Evolutionary conservation across 495 filamentous ascomycete genomes (phyloP), one percentile per base, ranked within the genome.

Genomic region (Hypomontagnella submonticulosa): DNA sequence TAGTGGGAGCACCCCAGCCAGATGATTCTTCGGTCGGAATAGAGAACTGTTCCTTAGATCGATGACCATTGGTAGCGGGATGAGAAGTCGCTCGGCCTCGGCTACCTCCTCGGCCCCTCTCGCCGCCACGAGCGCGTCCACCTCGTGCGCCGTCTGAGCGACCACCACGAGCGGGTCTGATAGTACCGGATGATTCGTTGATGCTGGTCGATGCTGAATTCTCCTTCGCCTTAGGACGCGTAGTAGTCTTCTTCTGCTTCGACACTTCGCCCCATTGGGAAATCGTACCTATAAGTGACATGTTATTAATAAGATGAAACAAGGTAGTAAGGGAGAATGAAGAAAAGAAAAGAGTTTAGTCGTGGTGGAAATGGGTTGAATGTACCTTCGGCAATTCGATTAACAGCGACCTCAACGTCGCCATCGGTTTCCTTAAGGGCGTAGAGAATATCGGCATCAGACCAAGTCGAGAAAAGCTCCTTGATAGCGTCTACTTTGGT

Each of bases 191-290:
- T 4, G 87, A 76, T 69, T 84, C 77, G 62, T 80, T 81, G 63
- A 81, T 75, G 13, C 83, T 80, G 53, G 86, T 81, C 50, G 79
- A 81, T 33, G 84, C 77, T 11, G 81, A 70, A 34, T 83, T 73
- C 56, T 95, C 90, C 80, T 96, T 93, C 58, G 84, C 79, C 83
- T 97, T 99, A 50, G 94, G 86, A 63, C 88, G 89, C 67, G 86
- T 83, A 64, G 91, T 83, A 73, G 95, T 91, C 77, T 92, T 91
- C 73, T 88, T 89, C 76, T 89, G 89, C 84, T 96, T 97, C 79
- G 94, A 92, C 72, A 98, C 93, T 78, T 97, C 92, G 61, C 89
- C 91, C 90, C 96, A 99, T 82, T 94, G 92, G 63, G 92, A 87
- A 67, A 97, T 90, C 56, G 88, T 88, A 66, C 94, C 94, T 97